Conservation (phyloP, 176 grass and related monocot species). For the Alopecurus myosuroides region DNA sequence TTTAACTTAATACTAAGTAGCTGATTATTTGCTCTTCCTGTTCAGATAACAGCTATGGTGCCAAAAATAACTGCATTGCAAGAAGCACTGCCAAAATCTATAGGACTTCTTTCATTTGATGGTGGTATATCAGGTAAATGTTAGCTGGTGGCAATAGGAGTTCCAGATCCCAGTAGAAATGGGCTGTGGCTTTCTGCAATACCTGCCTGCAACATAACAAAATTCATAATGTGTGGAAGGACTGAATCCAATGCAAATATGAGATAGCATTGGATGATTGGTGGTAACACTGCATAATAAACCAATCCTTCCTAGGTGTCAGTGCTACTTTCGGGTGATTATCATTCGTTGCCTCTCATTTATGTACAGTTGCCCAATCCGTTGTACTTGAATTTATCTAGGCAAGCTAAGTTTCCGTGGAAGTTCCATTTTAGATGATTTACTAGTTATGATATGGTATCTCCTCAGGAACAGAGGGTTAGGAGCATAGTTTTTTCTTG, state of each 20-base stretch:
- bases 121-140: constrained; percentile 86
- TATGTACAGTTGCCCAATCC: not conserved
- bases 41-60: constrained; percentile 84
- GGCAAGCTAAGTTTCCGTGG: not conserved
- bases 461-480: not conserved
- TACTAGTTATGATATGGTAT: not conserved
- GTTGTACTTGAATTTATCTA: constrained; percentile 12
- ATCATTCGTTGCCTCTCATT: not conserved
- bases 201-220: not conserved
- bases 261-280: not conserved
- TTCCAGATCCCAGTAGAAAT: constrained; percentile 7
- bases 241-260: constrained; percentile 4
- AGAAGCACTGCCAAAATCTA: constrained; percentile 88
- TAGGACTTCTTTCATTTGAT: constrained; percentile 95
- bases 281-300: not conserved
- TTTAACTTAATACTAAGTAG: constrained; percentile 3
- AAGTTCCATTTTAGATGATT: constrained; percentile 22
- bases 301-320: not conserved
- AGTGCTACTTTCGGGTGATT: not conserved
- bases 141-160: constrained; percentile 5
- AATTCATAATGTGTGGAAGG: not conserved
- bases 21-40: constrained; percentile 27
- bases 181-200: not conserved
- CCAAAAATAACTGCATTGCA: constrained; percentile 84
- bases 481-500: not conserved